These are phyloP conservation scores for Mimosa bimucronata DNA, from an alignment of 306 rosid species.

Conservation along the genomic window DNA sequence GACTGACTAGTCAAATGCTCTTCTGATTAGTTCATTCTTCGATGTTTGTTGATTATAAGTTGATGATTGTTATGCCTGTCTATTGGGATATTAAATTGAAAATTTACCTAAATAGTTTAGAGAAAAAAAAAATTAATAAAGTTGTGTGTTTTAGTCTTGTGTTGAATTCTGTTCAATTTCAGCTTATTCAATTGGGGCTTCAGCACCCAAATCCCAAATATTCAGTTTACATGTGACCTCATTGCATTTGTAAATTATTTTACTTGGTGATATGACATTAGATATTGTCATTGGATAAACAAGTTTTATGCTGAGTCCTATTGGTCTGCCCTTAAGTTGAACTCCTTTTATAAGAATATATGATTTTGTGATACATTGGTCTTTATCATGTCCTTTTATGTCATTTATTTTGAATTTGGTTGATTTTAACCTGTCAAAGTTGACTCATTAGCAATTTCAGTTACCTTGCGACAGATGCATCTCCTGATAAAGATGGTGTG, in stretches of 20 bases:
- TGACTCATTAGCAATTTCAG: constrained; percentile 42
- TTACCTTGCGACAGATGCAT: constrained; percentile 49
- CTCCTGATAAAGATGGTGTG: constrained; percentile 29
- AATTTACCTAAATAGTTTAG: background rate
- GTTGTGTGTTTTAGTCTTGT: too few species aligned
- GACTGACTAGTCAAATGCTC: constrained; percentile 5
- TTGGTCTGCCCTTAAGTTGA: constrained; percentile 23
- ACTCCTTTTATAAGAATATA: constrained; percentile 9
- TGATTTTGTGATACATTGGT: background rate
- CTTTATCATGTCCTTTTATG: constrained; percentile 31
- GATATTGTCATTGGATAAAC: background rate
- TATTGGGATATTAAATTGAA: background rate
- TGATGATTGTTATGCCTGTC: background rate
- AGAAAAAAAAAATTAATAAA: too few species aligned
- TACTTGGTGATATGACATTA: constrained; percentile 1
- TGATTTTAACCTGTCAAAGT: constrained; percentile 33
- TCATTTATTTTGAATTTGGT: constrained; percentile 28
- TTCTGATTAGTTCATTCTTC: constrained; percentile 7
- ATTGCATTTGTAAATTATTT: background rate
- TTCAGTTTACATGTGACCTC: too few species aligned
- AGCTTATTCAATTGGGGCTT: constrained; percentile 16
- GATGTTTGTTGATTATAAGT: constrained; percentile 4
- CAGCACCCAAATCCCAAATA: constrained; percentile 21
- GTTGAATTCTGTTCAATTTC: background rate
- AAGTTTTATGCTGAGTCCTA: background rate